Evolutionary conservation across 345 rosid genomes (phyloP), one percentile per base, ranked within the genome.

Genomic region (Draba incana): DNA sequence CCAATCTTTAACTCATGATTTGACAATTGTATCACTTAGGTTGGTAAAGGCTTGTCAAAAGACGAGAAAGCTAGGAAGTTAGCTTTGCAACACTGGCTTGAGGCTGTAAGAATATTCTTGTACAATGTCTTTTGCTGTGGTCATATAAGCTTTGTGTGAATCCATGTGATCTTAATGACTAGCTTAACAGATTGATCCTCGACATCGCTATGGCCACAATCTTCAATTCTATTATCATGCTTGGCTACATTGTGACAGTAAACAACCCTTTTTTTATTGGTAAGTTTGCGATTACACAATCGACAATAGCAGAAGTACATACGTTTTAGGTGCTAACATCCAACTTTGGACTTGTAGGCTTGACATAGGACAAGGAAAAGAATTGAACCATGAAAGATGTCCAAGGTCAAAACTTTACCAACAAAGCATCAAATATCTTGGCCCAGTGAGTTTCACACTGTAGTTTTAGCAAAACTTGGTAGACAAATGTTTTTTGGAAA

Each of bases 31-130:
- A 5, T 61, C 9, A 2, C 33, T 28, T 77, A 92, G 97, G 88
- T 92, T 4, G 98, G 98, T 59, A 90, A 92, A 81, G 98, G 97
- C 35, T 83, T 83, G 72, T 90, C 97, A 4, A 86, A 90, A 75
- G 92, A 86, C 63, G 90, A 77, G 66, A 90, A 83, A 70, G 98
- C 97, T 64, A 81, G 92, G 46, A 85, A 92, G 60, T 86, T 92
- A 49, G 97, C 98, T 66, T 78, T 92, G 67, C 98, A 90, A 70
- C 98, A 92, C 62, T 92, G 98, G 97, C 97, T 92, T 31, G 98
- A 92, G 57, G 98, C 96, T 8, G 98, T 92, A 80, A 88, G 95
- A 76, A 25, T 25, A 9, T 37, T 24, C 4, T 50, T 50, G 4
- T 57, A 58, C 68, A 20, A 6, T 72, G 25, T 16, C 0, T 49